A percentile compares a stretch with the other conserved stretches of the same genome.
These are phyloP conservation scores for Podaxis pistillaris DNA, from an alignment of 768 basidiomycete genomes.

Conservation along the genomic window DNA sequence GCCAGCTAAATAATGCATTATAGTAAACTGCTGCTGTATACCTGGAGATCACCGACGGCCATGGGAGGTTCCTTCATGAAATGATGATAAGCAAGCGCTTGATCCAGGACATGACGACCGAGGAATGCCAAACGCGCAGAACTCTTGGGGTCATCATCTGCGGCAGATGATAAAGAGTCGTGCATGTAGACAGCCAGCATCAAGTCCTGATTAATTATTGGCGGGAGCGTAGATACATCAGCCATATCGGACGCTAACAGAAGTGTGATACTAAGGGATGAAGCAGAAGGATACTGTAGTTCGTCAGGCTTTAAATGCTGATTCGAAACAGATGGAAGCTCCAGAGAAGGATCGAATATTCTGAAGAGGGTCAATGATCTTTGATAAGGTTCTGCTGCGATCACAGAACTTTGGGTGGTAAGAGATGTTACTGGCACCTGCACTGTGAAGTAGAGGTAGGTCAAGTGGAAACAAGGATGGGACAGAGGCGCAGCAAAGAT, in stretches of 20 bases:
- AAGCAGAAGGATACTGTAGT: neutral
- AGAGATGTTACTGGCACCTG: too few relatives aligned
- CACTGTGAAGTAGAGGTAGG: too few relatives aligned
- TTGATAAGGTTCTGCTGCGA: too few relatives aligned
- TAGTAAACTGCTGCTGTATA: neutral
- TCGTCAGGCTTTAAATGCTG: too few relatives aligned
- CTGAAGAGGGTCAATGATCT: too few relatives aligned
- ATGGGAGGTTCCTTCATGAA: neutral
- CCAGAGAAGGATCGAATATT: too few relatives aligned
- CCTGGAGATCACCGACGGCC: neutral
- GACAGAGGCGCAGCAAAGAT: too few relatives aligned
- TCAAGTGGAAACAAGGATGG: too few relatives aligned
- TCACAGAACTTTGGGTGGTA: too few relatives aligned
- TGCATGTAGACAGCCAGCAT: slow-evolving; percentile 60
- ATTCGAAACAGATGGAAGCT: too few relatives aligned
- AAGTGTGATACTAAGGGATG: neutral
- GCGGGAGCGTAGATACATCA: slow-evolving; percentile 45
- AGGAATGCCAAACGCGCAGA: neutral
- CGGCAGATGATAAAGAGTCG: slow-evolving; percentile 21
- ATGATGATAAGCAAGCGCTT: neutral
- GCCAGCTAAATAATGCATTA: neutral
- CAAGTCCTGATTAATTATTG: slow-evolving; percentile 50
- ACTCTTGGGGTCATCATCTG: neutral
- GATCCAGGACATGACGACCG: neutral
- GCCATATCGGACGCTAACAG: slow-evolving; percentile 23